phyloP scores from a whole-genome alignment of 805 yeast genomes.

The Candida nemodendra region DNA sequence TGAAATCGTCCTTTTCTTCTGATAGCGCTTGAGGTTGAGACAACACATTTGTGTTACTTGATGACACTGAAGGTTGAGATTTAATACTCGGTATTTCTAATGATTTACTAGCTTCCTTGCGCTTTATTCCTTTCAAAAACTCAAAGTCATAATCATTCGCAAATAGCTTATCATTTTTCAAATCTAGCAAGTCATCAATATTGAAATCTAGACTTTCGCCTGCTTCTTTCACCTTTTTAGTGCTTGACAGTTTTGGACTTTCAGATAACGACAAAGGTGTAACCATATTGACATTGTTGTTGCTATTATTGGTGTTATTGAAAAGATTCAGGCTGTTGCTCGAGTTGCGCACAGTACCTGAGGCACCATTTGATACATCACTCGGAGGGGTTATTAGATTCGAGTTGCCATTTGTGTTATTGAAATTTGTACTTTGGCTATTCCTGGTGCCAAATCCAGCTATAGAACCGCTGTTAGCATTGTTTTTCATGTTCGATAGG shows the following conservation, averaged over 20 bases:
- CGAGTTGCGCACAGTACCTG: constrained; percentile 9
- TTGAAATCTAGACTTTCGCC: constrained; percentile 16
- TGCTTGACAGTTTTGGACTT: constrained; percentile 15
- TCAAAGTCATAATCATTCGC: constrained; percentile 23
- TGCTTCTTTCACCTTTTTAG: constrained; percentile 4
- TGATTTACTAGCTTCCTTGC: constrained; percentile 10
- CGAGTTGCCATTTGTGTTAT: constrained; percentile 1
- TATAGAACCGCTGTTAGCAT: not conserved
- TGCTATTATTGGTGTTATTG: constrained; percentile 1
- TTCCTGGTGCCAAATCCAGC: not conserved
- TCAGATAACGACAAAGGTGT: constrained; percentile 27
- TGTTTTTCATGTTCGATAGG: constrained; percentile 3
- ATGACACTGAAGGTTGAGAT: constrained; percentile 24
- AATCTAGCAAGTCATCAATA: constrained; percentile 26
- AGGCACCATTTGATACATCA: constrained; percentile 12
- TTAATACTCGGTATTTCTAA: constrained; percentile 18
- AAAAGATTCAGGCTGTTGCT: constrained; percentile 2
- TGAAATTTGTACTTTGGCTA: not conserved
- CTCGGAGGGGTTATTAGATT: constrained; percentile 29
- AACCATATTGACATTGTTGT: constrained; percentile 8
- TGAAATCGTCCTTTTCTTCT: not conserved
- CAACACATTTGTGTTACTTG: constrained; percentile 22
- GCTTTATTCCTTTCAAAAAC: constrained; percentile 18
- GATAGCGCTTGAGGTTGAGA: constrained; percentile 4
- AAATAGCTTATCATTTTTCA: constrained; percentile 25